Base-by-base conservation (phyloP, 2,329 filamentous ascomycete species). In the Colletotrichum sp. region DNA sequence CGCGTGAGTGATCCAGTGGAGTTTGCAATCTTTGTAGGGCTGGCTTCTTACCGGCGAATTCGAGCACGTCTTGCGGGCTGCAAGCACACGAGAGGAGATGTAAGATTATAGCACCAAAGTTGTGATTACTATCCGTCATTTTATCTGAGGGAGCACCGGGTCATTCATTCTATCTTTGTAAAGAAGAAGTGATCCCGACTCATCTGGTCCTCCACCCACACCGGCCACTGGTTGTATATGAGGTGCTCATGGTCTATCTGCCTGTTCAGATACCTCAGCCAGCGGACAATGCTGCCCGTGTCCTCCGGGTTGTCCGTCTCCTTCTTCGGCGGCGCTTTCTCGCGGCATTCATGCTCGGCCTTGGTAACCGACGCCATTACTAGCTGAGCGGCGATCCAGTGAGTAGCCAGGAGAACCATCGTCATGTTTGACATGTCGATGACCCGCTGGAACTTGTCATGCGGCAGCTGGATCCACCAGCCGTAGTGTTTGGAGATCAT, bases 391-490 rank as follows among this genome's bases (percentile, higher is more conserved):
- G 88, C 85, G 65, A 91, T 87, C 89, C 90, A 91, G 82, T 92
- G 90, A 67, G 89, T 79, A 39, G 87, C 87, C 57, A 92, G 83
- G 34, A 92, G 81, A 55, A 88, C 71, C 73, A 87, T 86, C 18
- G 86, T 86, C 79, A 88, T 88, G 79, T 87, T 88, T 32, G 79
- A 78, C 32, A 86, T 82, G 80, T 90, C 86, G 77, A 91, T 85
- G 69, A 92, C 81, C 66, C 84, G 83, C 77, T 88, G 86, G 81
- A 92, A 91, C 64, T 86, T 83, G 44, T 85, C 84, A 78, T 91
- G 89, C 10, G 89, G 87, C 9, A 92, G 85, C 80, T 89, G 85
- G 85, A 91, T 91, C 90, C 90, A 91, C 90, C 90, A 92, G 6
- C 81, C 85, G 80, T 90, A 91, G 78, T 90, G 89, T 70, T 85